A percentile compares a stretch with the other conserved stretches of the same genome.
Conservation (phyloP, 2,329 filamentous ascomycete species). For the Penicillium aurantiogriseum region DNA sequence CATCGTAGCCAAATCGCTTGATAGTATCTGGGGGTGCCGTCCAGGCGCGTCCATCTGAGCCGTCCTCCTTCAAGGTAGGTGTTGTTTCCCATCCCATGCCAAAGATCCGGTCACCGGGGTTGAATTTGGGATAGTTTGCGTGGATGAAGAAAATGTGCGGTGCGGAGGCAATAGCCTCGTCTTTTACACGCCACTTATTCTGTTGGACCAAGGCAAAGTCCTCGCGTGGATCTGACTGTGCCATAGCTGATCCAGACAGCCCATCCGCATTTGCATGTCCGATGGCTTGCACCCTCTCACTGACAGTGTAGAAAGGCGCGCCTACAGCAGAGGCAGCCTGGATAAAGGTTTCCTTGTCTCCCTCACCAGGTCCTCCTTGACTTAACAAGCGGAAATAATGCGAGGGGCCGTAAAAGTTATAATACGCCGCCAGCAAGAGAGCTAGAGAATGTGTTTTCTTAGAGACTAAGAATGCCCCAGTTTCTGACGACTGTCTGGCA, state of each 20-base stretch:
- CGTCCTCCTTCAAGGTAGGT: conserved; percentile 38
- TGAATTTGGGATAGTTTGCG: conserved; percentile 45
- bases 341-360: conserved; percentile 42
- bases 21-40: conserved; percentile 34
- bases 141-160: conserved; percentile 42
- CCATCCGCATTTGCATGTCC: conserved; percentile 32
- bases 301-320: conserved; percentile 38
- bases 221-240: conserved; percentile 40
- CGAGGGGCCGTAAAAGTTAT: conserved; percentile 38
- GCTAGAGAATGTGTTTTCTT: conserved; percentile 38
- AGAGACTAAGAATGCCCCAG: conserved; percentile 37
- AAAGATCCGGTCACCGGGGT: conserved; percentile 41
- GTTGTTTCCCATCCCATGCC: conserved; percentile 39
- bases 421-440: conserved; percentile 39
- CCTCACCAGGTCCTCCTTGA: conserved; percentile 40
- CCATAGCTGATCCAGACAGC: conserved; percentile 38
- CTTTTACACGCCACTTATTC: conserved; percentile 34
- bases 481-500: conserved; percentile 38
- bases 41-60: conserved; percentile 39
- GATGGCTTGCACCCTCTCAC: conserved; percentile 36
- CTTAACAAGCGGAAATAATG: conserved; percentile 41
- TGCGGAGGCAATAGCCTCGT: conserved; percentile 30
- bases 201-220: conserved; percentile 37
- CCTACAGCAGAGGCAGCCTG: conserved; percentile 35
- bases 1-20: conserved; percentile 40